These are phyloP conservation scores for Tolypocladium ovalisporum DNA, from an alignment of 2,329 filamentous ascomycete genomes.

Conservation along the genomic window DNA sequence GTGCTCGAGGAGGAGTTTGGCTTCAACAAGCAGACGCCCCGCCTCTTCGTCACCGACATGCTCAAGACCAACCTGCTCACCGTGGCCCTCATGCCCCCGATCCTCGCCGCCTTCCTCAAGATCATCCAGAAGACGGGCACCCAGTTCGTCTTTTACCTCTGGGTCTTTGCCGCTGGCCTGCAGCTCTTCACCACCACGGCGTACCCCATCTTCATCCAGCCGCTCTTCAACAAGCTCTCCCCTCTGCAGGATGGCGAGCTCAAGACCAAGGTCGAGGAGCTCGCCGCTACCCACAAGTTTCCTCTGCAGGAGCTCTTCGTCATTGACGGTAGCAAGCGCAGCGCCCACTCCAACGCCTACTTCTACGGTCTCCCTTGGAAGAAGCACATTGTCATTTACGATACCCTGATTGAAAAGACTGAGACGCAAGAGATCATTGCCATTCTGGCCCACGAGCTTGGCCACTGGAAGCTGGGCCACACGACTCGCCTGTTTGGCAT, in stretches of 20 bases:
- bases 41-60: conserved; percentile 80
- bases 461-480: conserved; percentile 94
- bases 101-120: conserved; percentile 83
- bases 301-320: conserved; percentile 88
- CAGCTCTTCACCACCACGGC: conserved; percentile 94
- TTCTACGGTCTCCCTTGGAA: conserved; percentile 98
- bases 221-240: conserved; percentile 96
- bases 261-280: conserved; percentile 76
- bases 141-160: conserved; percentile 96
- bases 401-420: conserved; percentile 94
- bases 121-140: conserved; percentile 92
- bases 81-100: conserved; percentile 70
- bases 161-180: conserved; percentile 80
- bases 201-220: conserved; percentile 88
- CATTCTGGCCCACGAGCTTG: conserved; percentile 88
- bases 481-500: conserved; percentile 87
- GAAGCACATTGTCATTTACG: conserved; percentile 99
- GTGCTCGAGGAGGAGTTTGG: conserved; percentile 94
- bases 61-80: conserved; percentile 81
- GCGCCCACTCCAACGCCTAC: conserved; percentile 81
- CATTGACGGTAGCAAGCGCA: conserved; percentile 84
- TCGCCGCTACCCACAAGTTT: conserved; percentile 78
- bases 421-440: conserved; percentile 86
- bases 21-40: conserved; percentile 95
- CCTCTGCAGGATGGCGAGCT: conserved; percentile 78